Conservation (phyloP, 1,139 yeast genomes). For the Sugiyamaella sp. region DNA sequence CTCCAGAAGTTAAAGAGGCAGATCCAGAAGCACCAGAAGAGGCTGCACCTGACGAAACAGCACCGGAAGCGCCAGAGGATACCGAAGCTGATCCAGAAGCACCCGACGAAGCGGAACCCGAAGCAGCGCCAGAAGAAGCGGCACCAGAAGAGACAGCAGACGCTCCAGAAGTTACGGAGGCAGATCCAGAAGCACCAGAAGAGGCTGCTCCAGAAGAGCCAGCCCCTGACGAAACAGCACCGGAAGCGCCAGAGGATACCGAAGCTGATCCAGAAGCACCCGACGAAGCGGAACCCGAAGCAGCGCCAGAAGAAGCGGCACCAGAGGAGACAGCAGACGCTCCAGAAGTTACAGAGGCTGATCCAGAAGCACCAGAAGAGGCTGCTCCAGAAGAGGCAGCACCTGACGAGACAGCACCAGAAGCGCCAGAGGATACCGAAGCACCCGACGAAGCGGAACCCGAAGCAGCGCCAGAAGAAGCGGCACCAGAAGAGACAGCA, state of each 20-base stretch:
- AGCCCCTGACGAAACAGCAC: neutral
- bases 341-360: too few relatives aligned
- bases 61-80: neutral
- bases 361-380: too few relatives aligned
- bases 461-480: neutral
- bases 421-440: neutral
- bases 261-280: neutral
- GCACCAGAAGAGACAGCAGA: neutral
- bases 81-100: too few relatives aligned
- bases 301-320: too few relatives aligned
- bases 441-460: neutral
- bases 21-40: constrained; percentile 2
- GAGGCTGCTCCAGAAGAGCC: constrained; percentile 1
- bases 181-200: neutral
- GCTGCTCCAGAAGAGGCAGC: neutral
- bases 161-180: neutral
- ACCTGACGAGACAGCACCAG: constrained; percentile 8
- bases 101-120: neutral
- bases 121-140: neutral
- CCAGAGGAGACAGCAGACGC: too few relatives aligned
- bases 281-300: too few relatives aligned
- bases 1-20: neutral
- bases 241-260: too few relatives aligned
- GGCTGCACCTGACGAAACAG: constrained; percentile 2
- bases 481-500: neutral